Percentiles rank a stretch among this genome's conserved stretches.
Conservation (phyloP, 2,329 filamentous ascomycete species). For the Aureobasidium leucospermi region DNA sequence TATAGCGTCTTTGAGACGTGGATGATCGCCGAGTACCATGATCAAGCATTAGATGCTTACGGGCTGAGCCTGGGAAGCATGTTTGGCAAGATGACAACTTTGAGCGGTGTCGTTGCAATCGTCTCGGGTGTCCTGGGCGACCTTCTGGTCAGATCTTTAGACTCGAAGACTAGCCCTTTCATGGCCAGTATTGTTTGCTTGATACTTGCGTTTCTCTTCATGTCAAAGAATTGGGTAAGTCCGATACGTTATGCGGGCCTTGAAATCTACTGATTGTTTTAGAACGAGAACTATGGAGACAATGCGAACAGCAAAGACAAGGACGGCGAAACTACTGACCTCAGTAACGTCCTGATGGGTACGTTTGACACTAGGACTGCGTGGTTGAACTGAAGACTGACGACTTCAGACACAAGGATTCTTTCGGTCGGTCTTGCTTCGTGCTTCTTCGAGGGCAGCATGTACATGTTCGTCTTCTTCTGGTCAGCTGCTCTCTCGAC, state of each 20-base stretch:
- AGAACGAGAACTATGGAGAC: conserved; percentile 47
- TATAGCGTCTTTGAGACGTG: conserved; percentile 56
- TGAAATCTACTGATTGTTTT: not conserved
- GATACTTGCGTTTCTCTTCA: conserved; percentile 37
- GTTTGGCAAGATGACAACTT: conserved; percentile 46
- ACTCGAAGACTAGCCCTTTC: conserved; percentile 47
- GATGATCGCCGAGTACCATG: conserved; percentile 53
- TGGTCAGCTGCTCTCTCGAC: conserved; percentile 48
- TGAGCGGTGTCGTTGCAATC: conserved; percentile 52
- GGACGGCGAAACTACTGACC: not conserved
- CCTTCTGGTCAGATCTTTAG: conserved; percentile 40
- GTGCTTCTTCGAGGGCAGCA: conserved; percentile 53
- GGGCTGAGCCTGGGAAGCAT: conserved; percentile 42
- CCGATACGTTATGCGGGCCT: not conserved
- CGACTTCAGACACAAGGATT: conserved; percentile 38
- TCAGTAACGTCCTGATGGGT: not conserved
- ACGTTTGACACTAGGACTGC: not conserved
- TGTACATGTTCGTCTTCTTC: conserved; percentile 59
- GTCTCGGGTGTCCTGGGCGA: conserved; percentile 47
- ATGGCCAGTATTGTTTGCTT: conserved; percentile 41
- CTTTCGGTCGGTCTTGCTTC: conserved; percentile 46
- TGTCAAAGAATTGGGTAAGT: conserved; percentile 45
- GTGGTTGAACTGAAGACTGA: not conserved
- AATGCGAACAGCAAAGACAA: conserved; percentile 9
- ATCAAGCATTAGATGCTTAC: conserved; percentile 36